Base-by-base conservation (phyloP, 345 rosid species). In the Nasturtium officinale region DNA sequence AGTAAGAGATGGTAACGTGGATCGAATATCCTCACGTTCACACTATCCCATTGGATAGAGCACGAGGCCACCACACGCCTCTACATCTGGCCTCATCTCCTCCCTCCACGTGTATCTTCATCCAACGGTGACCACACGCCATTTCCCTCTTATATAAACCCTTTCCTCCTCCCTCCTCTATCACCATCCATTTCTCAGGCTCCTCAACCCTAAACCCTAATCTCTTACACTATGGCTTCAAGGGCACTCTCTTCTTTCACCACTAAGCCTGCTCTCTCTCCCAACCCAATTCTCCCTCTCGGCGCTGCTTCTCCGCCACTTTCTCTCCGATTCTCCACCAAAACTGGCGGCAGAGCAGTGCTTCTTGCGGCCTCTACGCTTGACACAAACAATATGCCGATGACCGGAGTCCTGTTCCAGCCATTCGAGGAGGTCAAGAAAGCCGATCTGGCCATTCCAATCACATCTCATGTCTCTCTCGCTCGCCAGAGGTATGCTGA, bases 401-500 rank as follows among this genome's bases (percentile, higher is more conserved):
- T 87, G 51, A 86, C 90, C 0, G 92, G 95, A 1, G 84, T 91
- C 0, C 73, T 91, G 6, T 91, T 91, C 37, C 78, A 85, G 77
- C 96, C 97, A 1, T 87, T 91, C 40, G 92, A 87, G 71, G 97
- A 91, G 79, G 83, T 91, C 26, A 89, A 91, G 85, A 86, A 79
- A 70, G 91, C 85, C 3, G 81, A 30, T 33, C 82, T 78, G 12
- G 64, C 78, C 4, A 82, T 91, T 45, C 96, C 97, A 0, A 48
- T 85, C 50, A 33, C 86, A 11, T 83, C 83, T 17, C 56, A 77
- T 0, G 71, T 57, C 42, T 90, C 97, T 16, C 85, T 89, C 15
- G 95, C 92, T 80, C 92, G 97, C 65, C 97, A 91, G 64, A 40
- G 29, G 3, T 91, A 33, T 20, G 47, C 54, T 2, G 85, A 86